Evolutionary conservation across 2,329 filamentous ascomycete genomes (phyloP), one percentile per base, ranked within the genome.

Genomic region (Epichloe typhina): DNA sequence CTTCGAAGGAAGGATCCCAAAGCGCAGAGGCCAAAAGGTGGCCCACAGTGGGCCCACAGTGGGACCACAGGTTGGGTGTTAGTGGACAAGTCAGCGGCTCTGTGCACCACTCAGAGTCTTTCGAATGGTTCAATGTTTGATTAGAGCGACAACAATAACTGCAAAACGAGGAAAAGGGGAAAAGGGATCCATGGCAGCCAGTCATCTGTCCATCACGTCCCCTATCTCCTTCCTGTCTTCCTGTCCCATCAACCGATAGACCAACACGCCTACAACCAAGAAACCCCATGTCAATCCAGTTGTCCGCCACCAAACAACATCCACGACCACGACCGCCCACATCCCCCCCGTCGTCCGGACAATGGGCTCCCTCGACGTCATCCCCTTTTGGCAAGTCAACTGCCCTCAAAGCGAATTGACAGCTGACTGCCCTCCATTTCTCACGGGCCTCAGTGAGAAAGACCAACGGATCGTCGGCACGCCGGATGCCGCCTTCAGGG

Each of bases 361-460:
- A 12, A 73, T 74, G 71, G 69, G 70, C 38, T 62, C 60, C 31
- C 55, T 59, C 46, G 51, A 55, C 39, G 50, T 52, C 52, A 53
- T 67, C 12, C 83, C 84, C 0, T 95, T 84, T 71, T 95, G 89
- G 89, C 84, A 91, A 55, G 75, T 85, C 66, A 95, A 95, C 65
- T 70, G 94, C 15, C 80, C 86, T 0, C 67, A 70, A 37, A 64
- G 72, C 26, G 68, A 83, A 55, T 79, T 83, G 63, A 80, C 82
- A 0, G 58, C 66, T 2, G 72, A 81, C 49, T 95, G 89, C 61
- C 90, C 90, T 0, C 73, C 76, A 5, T 93, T 80, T 62, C 77
- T 96, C 38, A 66, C 62, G 47, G 72, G 78, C 56, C 69, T 84
- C 50, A 75, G 72, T 47, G 69, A 72, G 43, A 94, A 93, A 67